These are phyloP conservation scores for Cryphonectria carpinicola DNA, from an alignment of 2,329 filamentous ascomycete species.

Conservation along the genomic window DNA sequence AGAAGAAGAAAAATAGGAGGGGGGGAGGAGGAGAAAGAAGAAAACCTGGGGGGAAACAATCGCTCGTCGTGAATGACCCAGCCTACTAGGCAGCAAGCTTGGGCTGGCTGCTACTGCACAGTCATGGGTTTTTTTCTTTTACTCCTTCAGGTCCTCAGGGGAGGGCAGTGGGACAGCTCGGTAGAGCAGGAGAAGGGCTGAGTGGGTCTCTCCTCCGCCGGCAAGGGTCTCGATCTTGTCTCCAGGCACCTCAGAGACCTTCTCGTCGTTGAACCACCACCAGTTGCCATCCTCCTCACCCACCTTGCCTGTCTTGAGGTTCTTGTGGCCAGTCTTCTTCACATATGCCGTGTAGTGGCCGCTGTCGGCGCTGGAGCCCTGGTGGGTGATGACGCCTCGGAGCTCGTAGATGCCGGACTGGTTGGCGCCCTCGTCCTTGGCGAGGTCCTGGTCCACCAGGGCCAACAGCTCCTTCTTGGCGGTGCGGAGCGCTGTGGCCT, in stretches of 20 bases:
- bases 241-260: conserved; percentile 85
- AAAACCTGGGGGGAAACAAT: not conserved
- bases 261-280: conserved; percentile 99
- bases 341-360: conserved; percentile 98
- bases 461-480: conserved; percentile 88
- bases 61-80: conserved; percentile 5
- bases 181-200: conserved; percentile 80
- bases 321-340: conserved; percentile 80
- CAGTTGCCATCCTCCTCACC: conserved; percentile 88
- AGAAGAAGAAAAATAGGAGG: too few relatives aligned
- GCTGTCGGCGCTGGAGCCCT: conserved; percentile 94
- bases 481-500: conserved; percentile 70
- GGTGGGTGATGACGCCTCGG: conserved; percentile 91
- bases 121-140: conserved; percentile 6
- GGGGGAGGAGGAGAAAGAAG: not conserved
- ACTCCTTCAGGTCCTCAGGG: conserved; percentile 50
- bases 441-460: conserved; percentile 75
- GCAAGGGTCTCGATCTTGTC: conserved; percentile 91
- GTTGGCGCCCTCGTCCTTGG: conserved; percentile 81
- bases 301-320: conserved; percentile 76
- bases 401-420: conserved; percentile 95
- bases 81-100: not conserved
- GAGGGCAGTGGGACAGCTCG: conserved; percentile 71
- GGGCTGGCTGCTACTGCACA: not conserved
- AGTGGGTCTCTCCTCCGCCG: conserved; percentile 87